Conservation (phyloP, 1,284 basidiomycete species). For the Rhodotorula sp. region DNA sequence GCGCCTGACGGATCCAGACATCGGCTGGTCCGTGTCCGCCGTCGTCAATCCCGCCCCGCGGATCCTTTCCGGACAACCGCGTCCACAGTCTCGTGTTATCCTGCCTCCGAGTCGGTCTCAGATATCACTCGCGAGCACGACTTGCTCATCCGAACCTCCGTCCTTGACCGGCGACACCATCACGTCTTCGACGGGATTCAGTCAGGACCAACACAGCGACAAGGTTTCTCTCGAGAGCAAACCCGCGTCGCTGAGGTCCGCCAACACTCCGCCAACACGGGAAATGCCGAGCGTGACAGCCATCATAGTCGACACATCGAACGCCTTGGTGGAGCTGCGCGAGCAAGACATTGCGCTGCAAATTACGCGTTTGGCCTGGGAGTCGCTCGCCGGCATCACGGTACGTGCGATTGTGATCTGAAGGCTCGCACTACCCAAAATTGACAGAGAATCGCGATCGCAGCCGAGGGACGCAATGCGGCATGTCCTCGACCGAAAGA, state of each 20-base stretch:
- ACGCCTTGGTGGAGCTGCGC: constrained; percentile 35
- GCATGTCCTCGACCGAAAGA: constrained; percentile 46
- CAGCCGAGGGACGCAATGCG: constrained; percentile 48
- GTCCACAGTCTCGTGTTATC: neutral
- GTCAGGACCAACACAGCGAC: neutral
- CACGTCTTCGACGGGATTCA: neutral
- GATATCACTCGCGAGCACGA: neutral
- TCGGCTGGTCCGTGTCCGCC: constrained; percentile 44
- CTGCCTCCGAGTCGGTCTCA: neutral
- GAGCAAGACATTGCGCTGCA: constrained; percentile 43
- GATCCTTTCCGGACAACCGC: neutral
- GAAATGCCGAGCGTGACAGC: neutral
- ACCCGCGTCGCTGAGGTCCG: too few relatives aligned
- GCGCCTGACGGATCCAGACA: constrained; percentile 39
- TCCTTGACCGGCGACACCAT: neutral
- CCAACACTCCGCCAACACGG: neutral
- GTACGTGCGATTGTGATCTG: constrained; percentile 11
- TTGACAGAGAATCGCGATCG: neutral
- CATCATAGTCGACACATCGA: constrained; percentile 32
- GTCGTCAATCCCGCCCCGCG: neutral
- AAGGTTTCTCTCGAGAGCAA: too few relatives aligned
- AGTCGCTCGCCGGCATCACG: constrained; percentile 42
- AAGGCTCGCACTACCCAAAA: neutral
- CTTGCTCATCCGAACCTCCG: neutral
- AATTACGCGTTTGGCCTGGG: constrained; percentile 47